phyloP scores from a whole-genome alignment of 257 asterid genomes.

The Rauvolfia tetraphylla region DNA sequence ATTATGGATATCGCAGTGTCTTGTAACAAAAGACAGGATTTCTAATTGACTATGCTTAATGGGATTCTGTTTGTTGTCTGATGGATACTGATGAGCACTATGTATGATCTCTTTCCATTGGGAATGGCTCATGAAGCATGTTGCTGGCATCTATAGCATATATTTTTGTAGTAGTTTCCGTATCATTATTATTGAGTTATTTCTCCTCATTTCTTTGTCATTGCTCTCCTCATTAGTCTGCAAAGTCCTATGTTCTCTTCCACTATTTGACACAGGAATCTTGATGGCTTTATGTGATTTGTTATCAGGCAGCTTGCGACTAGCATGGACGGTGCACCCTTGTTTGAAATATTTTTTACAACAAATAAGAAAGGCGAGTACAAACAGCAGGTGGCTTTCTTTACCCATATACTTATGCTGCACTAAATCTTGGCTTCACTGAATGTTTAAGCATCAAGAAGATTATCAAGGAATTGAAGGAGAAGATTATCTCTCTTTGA shows the following conservation, averaged over 20 bases:
- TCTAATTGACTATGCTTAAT: not conserved
- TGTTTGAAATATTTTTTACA: slow-evolving; percentile 83
- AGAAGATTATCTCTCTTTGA: not conserved
- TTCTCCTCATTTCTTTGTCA: not conserved
- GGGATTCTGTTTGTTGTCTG: not conserved
- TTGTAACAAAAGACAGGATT: not conserved
- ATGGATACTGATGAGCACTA: not conserved
- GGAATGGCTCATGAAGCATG: not conserved
- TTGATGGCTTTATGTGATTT: slow-evolving; percentile 26
- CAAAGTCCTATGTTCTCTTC: not conserved
- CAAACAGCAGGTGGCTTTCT: slow-evolving; percentile 69
- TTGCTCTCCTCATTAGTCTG: not conserved
- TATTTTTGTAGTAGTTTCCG: not conserved
- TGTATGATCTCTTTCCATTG: not conserved
- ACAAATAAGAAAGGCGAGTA: slow-evolving; percentile 52
- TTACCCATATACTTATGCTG: not conserved
- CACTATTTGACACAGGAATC: not conserved
- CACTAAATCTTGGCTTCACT: slow-evolving; percentile 9
- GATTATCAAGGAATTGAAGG: not conserved
- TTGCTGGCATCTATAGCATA: not conserved
- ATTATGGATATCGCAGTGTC: not conserved
- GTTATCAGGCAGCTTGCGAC: slow-evolving; percentile 83
- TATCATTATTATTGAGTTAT: not conserved
- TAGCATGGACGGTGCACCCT: slow-evolving; percentile 64
- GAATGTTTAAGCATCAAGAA: not conserved